Base-by-base conservation (phyloP, 2,329 filamentous ascomycete species). In the Stagonosporopsis chrysanthemi region DNA sequence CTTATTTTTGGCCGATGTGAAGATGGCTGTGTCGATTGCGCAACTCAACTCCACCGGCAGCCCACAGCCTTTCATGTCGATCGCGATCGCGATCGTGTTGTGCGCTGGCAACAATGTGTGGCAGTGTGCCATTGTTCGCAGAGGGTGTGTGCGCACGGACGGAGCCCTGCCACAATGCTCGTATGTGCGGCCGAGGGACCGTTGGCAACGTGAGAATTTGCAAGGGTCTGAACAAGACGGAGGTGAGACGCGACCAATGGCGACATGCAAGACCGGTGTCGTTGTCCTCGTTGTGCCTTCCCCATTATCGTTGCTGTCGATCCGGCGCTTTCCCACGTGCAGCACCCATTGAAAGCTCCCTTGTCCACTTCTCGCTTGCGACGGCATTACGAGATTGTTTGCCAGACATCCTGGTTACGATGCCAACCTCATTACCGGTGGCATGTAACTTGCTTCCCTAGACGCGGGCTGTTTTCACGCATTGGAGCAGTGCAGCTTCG, bases 1-100 rank as follows among this genome's bases (percentile, higher is more conserved):
- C 39, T 57, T 57, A 57, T 57, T 52, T 48, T 57, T 52, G 44
- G 43, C 23, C 28, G 41, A 22, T 39, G 36, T 24, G 31, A 40
- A 33, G 29, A 28, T 55, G 43, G 42, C 43, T 47, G 39, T 44
- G 54, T 57, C 39, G 29, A 31, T 26, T 33, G 42, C 23, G 38
- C 48, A 35, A 12, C 17, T 38, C 48, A 31, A 24, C 17, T 36
- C 19, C 9, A 28, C 31, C 43, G 11, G 9, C n/a, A 19, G 9
- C 19, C 47, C 26, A 29, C 31, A 48, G 28, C 26, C 26, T 23
- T 22, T 23, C 29, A 19, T 24, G 39, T 45, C 38, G 39, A 52
- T 44, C 26, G 43, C 29, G 33, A 28, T 44, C 26, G 43, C 29
- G 33, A 28, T 6, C 28, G 29, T 12, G 26, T 39, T 40, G 31